These are phyloP conservation scores for Fusarium anthophilum DNA, from an alignment of 2,329 filamentous ascomycete species.

Conservation along the genomic window DNA sequence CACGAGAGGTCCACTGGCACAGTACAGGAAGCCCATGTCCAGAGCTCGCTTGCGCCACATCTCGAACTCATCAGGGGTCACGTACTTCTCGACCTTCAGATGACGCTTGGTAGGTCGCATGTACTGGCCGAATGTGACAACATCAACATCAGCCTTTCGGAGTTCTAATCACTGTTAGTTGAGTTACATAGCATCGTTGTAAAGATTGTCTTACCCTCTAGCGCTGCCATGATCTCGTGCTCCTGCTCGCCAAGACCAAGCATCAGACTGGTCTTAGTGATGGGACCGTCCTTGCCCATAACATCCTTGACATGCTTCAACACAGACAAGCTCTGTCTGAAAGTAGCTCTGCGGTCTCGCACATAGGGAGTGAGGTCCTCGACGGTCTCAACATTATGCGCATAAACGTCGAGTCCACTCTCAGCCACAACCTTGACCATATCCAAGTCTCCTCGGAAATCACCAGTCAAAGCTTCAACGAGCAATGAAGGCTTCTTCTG, in stretches of 20 bases:
- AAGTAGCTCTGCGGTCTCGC: constrained; percentile 87
- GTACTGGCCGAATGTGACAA: constrained; percentile 99
- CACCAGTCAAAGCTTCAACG: constrained; percentile 86
- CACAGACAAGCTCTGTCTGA: constrained; percentile 84
- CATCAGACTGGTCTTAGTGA: constrained; percentile 99
- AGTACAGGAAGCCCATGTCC: constrained; percentile 97
- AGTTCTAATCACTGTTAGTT: constrained; percentile 65
- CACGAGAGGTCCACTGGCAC: constrained; percentile 91
- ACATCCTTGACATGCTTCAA: constrained; percentile 83
- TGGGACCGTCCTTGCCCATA: constrained; percentile 72
- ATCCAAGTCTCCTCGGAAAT: constrained; percentile 85
- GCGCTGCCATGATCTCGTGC: constrained; percentile 80
- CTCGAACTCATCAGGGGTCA: constrained; percentile 91
- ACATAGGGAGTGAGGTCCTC: constrained; percentile 91
- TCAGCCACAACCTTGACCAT: constrained; percentile 86
- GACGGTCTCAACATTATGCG: constrained; percentile 96
- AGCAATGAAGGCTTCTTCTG: constrained; percentile 79
- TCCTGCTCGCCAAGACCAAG: constrained; percentile 93
- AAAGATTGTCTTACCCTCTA: constrained; percentile 64
- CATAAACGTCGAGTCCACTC: constrained; percentile 94
- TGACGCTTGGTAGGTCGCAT: constrained; percentile 99
- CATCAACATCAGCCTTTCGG: constrained; percentile 82
- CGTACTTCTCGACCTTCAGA: constrained; percentile 95
- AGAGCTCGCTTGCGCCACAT: constrained; percentile 89
- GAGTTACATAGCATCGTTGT: neutral